These are phyloP conservation scores for Datura wrightii DNA, from an alignment of 257 asterid genomes.

Conservation along the genomic window DNA sequence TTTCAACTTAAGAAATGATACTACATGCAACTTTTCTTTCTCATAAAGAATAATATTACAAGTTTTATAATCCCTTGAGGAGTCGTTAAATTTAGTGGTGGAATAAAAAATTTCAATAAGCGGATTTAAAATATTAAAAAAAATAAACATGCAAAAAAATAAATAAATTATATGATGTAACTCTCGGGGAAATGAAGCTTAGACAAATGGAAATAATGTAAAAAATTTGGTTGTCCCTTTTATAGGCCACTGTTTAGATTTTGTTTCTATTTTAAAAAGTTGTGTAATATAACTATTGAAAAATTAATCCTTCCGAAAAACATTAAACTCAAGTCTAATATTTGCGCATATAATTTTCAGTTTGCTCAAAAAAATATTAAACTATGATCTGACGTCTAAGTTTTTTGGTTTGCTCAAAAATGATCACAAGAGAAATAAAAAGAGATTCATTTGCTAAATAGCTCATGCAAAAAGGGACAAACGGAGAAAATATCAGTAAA, in stretches of 20 bases:
- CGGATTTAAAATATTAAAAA: no score
- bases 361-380: background rate
- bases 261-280: background rate
- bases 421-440: background rate
- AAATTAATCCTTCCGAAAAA: background rate
- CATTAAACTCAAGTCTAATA: background rate
- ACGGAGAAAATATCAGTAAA: background rate
- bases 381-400: background rate
- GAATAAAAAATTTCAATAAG: no score
- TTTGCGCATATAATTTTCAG: no score
- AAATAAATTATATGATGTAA: no score
- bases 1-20: no score
- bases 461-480: background rate
- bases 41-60: background rate
- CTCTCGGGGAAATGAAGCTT: no score
- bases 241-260: no score
- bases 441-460: background rate
- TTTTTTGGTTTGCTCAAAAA: background rate
- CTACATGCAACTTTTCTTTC: background rate
- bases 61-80: background rate
- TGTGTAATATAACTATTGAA: background rate
- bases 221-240: no score
- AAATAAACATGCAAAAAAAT: no score
- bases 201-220: no score
- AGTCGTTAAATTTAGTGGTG: background rate